A percentile compares a stretch with the other conserved stretches of the same genome.
Conservation (phyloP, 2,329 filamentous ascomycete species). For the Stagonosporopsis rhizophila region DNA sequence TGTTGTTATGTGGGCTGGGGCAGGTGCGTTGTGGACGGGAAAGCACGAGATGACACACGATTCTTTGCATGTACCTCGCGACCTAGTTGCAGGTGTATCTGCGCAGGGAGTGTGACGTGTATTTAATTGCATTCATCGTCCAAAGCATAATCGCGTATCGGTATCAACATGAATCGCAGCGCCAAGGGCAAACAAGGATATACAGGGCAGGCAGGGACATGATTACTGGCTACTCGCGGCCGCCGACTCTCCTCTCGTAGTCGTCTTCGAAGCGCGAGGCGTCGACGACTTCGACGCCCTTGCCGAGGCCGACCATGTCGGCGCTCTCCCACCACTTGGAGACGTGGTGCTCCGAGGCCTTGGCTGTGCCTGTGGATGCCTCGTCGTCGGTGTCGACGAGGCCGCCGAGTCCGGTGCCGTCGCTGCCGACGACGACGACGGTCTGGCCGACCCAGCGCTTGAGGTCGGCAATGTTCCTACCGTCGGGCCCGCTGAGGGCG, state of each 20-base stretch:
- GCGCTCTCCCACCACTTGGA: conserved; percentile 79
- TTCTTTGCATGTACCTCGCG: no score
- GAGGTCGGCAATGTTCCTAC: conserved; percentile 73
- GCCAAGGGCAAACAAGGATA: no score
- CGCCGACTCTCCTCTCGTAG: conserved; percentile 80
- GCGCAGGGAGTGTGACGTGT: no score
- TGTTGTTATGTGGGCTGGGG: no score
- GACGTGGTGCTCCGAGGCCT: conserved; percentile 36
- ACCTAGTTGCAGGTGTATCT: no score
- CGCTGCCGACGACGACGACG: conserved; percentile 64
- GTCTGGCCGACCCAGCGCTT: conserved; percentile 68
- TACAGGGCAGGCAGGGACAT: no score
- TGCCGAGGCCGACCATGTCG: conserved; percentile 82
- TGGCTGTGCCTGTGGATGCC: conserved; percentile 30
- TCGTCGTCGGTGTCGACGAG: conserved; percentile 70
- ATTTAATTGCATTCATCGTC: no score
- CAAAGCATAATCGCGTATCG: no score
- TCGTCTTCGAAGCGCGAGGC: conserved; percentile 82
- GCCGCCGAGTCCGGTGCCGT: conserved; percentile 53
- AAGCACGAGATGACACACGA: no score
- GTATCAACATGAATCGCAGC: no score
- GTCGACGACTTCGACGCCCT: conserved; percentile 88
- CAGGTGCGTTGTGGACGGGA: no score
- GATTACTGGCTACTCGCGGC: conserved; percentile 53
- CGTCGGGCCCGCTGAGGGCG: conserved; percentile 77